These are phyloP conservation scores for Melaleuca alternifolia DNA, from an alignment of 345 rosid genomes.

Conservation along the genomic window DNA sequence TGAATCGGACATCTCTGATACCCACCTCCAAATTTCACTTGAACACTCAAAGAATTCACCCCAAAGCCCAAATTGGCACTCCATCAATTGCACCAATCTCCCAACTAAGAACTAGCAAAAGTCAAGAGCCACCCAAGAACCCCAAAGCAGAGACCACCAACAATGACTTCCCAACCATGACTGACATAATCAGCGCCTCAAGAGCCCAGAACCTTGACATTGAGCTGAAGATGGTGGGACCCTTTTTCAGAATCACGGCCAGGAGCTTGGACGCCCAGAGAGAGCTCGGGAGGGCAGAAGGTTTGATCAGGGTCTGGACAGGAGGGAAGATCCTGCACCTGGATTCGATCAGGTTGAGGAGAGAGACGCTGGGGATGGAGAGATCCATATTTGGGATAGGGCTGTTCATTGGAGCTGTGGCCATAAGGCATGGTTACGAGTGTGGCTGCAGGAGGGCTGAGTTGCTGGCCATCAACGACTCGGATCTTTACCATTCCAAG, in stretches of 20 bases:
- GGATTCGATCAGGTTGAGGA: constrained; percentile 59
- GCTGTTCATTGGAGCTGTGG: constrained; percentile 85
- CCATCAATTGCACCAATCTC: background rate
- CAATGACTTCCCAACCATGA: constrained; percentile 44
- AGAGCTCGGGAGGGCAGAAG: constrained; percentile 71
- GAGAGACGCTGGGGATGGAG: constrained; percentile 70
- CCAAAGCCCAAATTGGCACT: background rate
- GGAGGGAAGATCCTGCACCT: constrained; percentile 74
- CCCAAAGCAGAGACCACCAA: background rate
- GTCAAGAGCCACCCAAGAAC: background rate
- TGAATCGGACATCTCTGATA: background rate
- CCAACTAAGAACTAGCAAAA: background rate
- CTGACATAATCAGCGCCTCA: constrained; percentile 54
- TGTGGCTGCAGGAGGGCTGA: constrained; percentile 66
- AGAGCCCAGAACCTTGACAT: constrained; percentile 67
- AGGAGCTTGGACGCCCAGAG: constrained; percentile 32
- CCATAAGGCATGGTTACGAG: constrained; percentile 68
- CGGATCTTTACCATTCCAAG: constrained; percentile 83
- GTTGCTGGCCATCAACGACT: constrained; percentile 89
- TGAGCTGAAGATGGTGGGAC: constrained; percentile 59
- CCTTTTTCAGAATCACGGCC: constrained; percentile 80
- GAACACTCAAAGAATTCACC: background rate
- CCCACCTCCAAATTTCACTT: background rate
- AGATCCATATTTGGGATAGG: constrained; percentile 80
- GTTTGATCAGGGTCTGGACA: constrained; percentile 47